Base-by-base conservation (phyloP, 805 yeast species). In the Yueomyces sp. region DNA sequence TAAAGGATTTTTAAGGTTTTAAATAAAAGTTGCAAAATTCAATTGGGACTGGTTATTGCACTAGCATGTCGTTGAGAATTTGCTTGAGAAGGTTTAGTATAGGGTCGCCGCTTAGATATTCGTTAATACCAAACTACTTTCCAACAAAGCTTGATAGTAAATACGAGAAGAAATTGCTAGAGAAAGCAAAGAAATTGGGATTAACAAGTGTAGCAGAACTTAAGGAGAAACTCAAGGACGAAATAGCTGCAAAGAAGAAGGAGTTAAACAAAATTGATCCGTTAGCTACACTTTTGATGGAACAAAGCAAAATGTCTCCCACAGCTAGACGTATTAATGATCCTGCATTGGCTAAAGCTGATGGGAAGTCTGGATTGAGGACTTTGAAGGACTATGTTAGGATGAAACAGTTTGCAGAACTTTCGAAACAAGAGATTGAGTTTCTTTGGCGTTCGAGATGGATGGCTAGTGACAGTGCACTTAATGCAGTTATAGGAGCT, bases 401-500 rank as follows among this genome's bases (percentile, higher is more conserved):
- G 44, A 67, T 77, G 5, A 82, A 73, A 1, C 88, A 86, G 59
- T 51, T 85, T 40, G 47, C 63, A 41, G 70, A 67, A 4, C 71
- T 88, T 42, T 72, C 76, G 0, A 52, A 60, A 3, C 69, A 73
- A 48, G 94, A 85, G 53, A 67, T 90, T 42, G 94, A 84, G 53
- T 72, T 74, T 52, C 65, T 92, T 26, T 92, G 98, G 98, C 78
- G 85, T 58, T 86, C 95, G 0, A 74, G 95, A 50, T 88, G 88
- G 64, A 74, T 74, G 39, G 60, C 63, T 45, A 74, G 74, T 45
- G 79, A 77, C 5, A 65, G 76, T 40, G 62, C 79, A 6, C 56
- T 92, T 47, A 72, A 77, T 51, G 94, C 96, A 0, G 68, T 75
- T 1, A 65, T 86, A 36, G 72, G 76, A 6, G 61, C 63, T 2